These are phyloP conservation scores for Cladosporium sphaerospermum DNA, from an alignment of 2,329 filamentous ascomycete species.

Conservation along the genomic window DNA sequence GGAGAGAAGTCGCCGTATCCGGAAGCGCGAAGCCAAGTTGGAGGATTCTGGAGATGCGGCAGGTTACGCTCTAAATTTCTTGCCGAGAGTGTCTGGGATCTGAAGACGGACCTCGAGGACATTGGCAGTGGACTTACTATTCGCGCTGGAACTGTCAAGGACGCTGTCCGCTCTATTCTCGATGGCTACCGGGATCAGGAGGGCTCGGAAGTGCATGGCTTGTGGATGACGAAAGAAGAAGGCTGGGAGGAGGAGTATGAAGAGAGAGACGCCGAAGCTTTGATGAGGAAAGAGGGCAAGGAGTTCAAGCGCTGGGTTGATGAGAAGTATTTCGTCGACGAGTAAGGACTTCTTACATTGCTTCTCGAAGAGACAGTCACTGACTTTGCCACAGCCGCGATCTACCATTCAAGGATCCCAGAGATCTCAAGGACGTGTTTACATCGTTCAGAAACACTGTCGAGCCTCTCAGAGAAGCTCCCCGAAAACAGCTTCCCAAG, in stretches of 20 bases:
- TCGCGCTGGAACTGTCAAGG: conserved; percentile 55
- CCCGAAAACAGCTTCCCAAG: conserved; percentile 50
- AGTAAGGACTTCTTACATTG: conserved; percentile 49
- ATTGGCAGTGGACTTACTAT: conserved; percentile 57
- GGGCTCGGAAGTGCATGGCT: conserved; percentile 48
- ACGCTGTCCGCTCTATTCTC: conserved; percentile 56
- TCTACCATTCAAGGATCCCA: conserved; percentile 49
- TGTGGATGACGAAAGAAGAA: conserved; percentile 71
- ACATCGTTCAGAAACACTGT: conserved; percentile 67
- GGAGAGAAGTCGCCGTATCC: conserved; percentile 58
- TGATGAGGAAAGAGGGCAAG: conserved; percentile 49
- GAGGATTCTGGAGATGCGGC: conserved; percentile 66
- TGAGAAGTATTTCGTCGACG: conserved; percentile 73
- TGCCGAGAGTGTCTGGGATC: conserved; percentile 65
- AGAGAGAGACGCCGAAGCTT: conserved; percentile 48
- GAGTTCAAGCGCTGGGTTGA: conserved; percentile 63
- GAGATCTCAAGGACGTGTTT: conserved; percentile 66
- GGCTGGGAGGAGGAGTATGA: conserved; percentile 63
- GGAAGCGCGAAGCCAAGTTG: conserved; percentile 59
- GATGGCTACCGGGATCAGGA: conserved; percentile 35
- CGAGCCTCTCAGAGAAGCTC: conserved; percentile 62
- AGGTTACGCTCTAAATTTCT: conserved; percentile 66
- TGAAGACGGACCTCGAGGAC: conserved; percentile 57
- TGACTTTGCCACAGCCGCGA: conserved; percentile 51
- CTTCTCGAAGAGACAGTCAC: not conserved